A percentile compares a stretch with the other conserved stretches of the same genome.
Conservation (phyloP, 1,139 yeast species). For the Saccharomyces hybrid region DNA sequence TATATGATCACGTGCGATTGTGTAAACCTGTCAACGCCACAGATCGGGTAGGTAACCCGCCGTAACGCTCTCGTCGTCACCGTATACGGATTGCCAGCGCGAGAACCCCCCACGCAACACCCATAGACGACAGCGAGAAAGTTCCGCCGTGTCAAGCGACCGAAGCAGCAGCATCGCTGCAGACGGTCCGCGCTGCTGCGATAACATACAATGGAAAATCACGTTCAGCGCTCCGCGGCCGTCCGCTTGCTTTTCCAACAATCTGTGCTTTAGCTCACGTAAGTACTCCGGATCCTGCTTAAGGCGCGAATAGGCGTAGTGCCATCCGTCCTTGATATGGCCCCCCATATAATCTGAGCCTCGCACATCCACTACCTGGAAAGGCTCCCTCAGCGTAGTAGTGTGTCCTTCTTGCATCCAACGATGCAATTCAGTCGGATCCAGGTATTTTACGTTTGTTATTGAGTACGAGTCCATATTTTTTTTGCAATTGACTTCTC, state of each 20-base stretch:
- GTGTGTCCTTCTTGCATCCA: slow-evolving; percentile 23
- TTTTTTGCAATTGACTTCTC: neutral
- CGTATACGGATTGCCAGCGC: slow-evolving; percentile 72
- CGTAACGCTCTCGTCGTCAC: slow-evolving; percentile 58
- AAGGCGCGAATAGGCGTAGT: slow-evolving; percentile 22
- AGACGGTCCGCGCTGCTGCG: slow-evolving; percentile 87
- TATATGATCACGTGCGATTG: neutral
- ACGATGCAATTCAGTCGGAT: slow-evolving; percentile 19
- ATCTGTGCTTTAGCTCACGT: slow-evolving; percentile 53
- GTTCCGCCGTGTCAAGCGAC: slow-evolving; percentile 38
- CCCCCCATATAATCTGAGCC: slow-evolving; percentile 69
- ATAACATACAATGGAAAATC: slow-evolving; percentile 83
- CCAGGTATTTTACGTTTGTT: slow-evolving; percentile 21
- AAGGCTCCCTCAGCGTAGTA: slow-evolving; percentile 24
- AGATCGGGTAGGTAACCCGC: slow-evolving; percentile 54
- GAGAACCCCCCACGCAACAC: slow-evolving; percentile 80
- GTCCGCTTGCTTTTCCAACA: slow-evolving; percentile 32
- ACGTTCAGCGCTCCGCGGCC: slow-evolving; percentile 40
- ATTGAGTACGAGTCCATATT: slow-evolving; percentile 8
- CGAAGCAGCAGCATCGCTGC: slow-evolving; percentile 65
- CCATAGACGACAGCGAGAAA: slow-evolving; percentile 48
- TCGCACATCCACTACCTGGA: slow-evolving; percentile 77
- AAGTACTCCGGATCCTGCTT: slow-evolving; percentile 65
- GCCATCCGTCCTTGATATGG: slow-evolving; percentile 28
- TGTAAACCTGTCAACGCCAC: slow-evolving; percentile 37